Percentiles rank a stretch among this genome's conserved stretches.
These are phyloP conservation scores for Colletotrichum sp. DNA, from an alignment of 2,329 filamentous ascomycete species.

Conservation along the genomic window DNA sequence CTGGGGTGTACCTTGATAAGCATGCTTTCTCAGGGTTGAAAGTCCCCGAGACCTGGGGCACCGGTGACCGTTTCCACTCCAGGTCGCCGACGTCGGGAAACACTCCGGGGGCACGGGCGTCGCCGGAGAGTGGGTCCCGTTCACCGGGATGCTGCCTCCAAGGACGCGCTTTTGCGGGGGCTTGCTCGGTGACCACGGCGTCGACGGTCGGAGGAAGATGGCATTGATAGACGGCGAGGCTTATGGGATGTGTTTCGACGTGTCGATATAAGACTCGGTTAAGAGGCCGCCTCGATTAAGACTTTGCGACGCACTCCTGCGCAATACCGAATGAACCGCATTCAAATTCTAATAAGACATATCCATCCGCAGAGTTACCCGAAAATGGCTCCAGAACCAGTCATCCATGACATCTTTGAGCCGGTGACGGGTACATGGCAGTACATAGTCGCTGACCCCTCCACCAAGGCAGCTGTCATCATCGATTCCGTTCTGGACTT, in stretches of 20 bases:
- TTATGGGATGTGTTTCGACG: background rate
- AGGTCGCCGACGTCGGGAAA: slow-evolving; percentile 13
- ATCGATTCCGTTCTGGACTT: slow-evolving; percentile 65
- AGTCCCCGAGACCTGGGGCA: background rate
- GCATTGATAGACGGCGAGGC: background rate
- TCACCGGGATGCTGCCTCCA: background rate
- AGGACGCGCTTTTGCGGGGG: background rate
- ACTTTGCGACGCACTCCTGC: background rate
- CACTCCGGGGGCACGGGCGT: slow-evolving; percentile 8
- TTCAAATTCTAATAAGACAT: background rate
- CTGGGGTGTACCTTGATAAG: background rate
- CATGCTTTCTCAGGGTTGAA: background rate
- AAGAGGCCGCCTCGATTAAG: background rate
- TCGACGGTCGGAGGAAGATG: background rate
- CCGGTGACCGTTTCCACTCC: background rate
- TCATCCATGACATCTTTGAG: slow-evolving; percentile 39
- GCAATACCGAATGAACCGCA: background rate
- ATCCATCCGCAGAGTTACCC: background rate
- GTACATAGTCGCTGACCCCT: slow-evolving; percentile 57
- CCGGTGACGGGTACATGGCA: slow-evolving; percentile 54
- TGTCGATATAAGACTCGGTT: background rate
- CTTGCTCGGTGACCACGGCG: background rate
- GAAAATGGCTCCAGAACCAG: slow-evolving; percentile 29
- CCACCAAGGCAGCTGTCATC: slow-evolving; percentile 49
- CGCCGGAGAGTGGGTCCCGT: background rate